Base-by-base conservation (phyloP, 441 rosid genomes). In the Rhodomyrtus psidioides region DNA sequence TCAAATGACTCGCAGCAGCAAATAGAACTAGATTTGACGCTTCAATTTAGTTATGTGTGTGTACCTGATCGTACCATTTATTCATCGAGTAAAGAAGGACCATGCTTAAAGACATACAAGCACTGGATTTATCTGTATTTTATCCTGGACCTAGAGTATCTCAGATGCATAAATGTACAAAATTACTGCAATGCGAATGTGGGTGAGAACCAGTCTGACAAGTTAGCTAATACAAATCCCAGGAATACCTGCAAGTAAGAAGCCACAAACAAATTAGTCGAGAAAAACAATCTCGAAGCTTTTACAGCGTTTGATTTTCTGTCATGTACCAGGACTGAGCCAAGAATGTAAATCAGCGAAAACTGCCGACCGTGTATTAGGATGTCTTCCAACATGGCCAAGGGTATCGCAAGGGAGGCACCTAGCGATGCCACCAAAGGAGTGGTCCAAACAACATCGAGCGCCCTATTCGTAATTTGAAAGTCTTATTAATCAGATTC, bases 381-480 rank as follows among this genome's bases (percentile, higher is more conserved):
- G 65, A 86, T 55, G 81, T 89, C 92, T 75, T 86, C 90, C 79
- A 90, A 49, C 92, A 89, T 84, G 65, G 90, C 92, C 7, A 89
- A 5, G 0, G 92, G 91, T 39, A 90, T 88, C 46, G 87, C 75
- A 7, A 89, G 91, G 10, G 89, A 90, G 26, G 42, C 81, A 9
- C 91, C 92, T 2, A 90, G 74, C 27, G 92, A 86, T 23, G 90
- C 87, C 30, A 88, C 87, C 39, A 86, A 54, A 3, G 91, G 89
- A 9, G 88, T 83, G 30, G 91, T 90, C 91, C 89, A 89, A 16
- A 89, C 92, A 55, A 88, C 87, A 55, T 83, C 86, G 44, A 89
- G 81, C 55, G 88, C 90, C 91, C 92, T 90, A 46, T 53, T 81
- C 34, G 34, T 34, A 34, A 34, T 34, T 34, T 34, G 34, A 34